These are phyloP conservation scores for Aspergillus luchuensis DNA, from an alignment of 2,329 filamentous ascomycete species.

Conservation along the genomic window DNA sequence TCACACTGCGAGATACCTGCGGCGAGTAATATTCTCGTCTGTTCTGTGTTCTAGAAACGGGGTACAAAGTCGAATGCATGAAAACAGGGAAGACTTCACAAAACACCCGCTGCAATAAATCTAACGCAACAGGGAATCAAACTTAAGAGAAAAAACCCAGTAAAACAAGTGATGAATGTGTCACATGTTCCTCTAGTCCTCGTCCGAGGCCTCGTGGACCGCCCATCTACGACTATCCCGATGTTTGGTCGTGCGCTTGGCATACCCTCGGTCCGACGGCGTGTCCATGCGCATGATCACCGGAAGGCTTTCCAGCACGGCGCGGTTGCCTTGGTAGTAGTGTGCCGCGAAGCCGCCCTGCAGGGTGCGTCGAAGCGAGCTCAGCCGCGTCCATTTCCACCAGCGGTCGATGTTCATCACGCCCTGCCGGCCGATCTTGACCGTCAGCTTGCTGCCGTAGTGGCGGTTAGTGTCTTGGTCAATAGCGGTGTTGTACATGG, in stretches of 20 bases:
- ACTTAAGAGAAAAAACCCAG: background rate
- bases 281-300: constrained; percentile 40
- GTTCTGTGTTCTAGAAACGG: too few relatives aligned
- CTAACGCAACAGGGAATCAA: background rate
- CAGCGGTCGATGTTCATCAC: constrained; percentile 68
- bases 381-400: constrained; percentile 71
- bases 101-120: background rate
- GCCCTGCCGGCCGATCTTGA: constrained; percentile 60
- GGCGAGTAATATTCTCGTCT: too few relatives aligned
- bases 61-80: too few relatives aligned
- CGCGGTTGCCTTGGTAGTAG: constrained; percentile 61
- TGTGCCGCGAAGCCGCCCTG: constrained; percentile 65
- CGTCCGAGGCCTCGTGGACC: constrained; percentile 31
- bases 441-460: constrained; percentile 63
- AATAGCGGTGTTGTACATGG: constrained; percentile 66
- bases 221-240: constrained; percentile 34
- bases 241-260: constrained; percentile 32
- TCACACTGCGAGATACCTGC: too few relatives aligned
- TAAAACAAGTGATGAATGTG: background rate
- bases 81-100: too few relatives aligned
- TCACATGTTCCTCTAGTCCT: constrained; percentile 19
- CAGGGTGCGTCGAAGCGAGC: constrained; percentile 62
- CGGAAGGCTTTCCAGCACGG: constrained; percentile 62
- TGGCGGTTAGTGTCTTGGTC: constrained; percentile 61
- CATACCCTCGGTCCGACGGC: constrained; percentile 27